Evolutionary conservation across 345 rosid genomes (phyloP), one percentile per base, ranked within the genome.

Genomic region (Combretum micranthum): DNA sequence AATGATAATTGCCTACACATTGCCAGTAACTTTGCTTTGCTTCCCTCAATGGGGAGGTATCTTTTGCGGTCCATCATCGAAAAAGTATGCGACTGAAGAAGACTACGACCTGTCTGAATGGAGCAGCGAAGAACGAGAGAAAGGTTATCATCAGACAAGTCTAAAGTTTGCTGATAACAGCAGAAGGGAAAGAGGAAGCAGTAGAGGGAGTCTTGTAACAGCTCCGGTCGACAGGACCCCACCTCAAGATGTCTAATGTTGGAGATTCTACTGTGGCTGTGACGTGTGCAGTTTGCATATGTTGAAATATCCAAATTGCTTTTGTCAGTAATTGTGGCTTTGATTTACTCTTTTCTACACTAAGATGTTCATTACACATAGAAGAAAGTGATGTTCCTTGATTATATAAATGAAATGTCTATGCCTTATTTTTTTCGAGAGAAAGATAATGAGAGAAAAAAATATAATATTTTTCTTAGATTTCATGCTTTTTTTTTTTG

Each of bases 31-130:
- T 18, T 57, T 92, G 0, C 73, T 88, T 19, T 63, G 83, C 66
- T 92, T 92, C 69, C 98, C 98, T 4, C 95, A 88, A 44, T 92
- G 98, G 98, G 98, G 95, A 21, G 95, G 98, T 54, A 88, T 92
- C 93, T 80, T 92, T 53, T 80, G 78, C 43, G 86, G 93, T 7
- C 95, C 96, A 2, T 80, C 90, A 0, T 61, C 81, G 5, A 42
- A 56, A 32, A 67, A 69, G 21, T 39, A 57, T 3, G 51, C 77
- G 12, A 77, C 79, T 0, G 98, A 88, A 70, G 91, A 92, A 76
- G 90, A 81, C 6, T 88, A 92, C 47, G 86, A 92, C 60, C 52
- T 83, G 72, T 54, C 90, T 0, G 98, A 92, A 50, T 88, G 98
- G 98, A 76, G 17, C 45, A 8, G 65, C 1, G 51, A 70, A 44